Base-by-base conservation (phyloP, 2,329 filamentous ascomycete genomes). In the Xylariomycetidae sp. region DNA sequence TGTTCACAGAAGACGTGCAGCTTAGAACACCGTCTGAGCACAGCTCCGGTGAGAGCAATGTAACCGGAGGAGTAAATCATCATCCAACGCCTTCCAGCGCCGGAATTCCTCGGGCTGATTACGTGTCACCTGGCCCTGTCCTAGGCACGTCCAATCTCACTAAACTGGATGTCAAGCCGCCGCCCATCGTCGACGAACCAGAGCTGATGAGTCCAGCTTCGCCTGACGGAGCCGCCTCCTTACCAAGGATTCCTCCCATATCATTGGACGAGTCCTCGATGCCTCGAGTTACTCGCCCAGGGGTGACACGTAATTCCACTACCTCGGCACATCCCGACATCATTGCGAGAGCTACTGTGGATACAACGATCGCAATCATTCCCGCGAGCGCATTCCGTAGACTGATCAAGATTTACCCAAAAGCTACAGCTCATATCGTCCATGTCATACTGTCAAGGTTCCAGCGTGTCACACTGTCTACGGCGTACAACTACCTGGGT, bases 331-430 rank as follows among this genome's bases (percentile, higher is more conserved):
- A 98, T 61, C 92, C 92, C 9, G 92, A 98, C 53, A 92, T 98
- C 42, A 88, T 98, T 44, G 92, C 90, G n/a, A 77, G 92, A 45
- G 92, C 92, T 5, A 94, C 88, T 12, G 85, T 94, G 16, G 94
- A 98, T 56, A 98, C 92, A 0, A 98, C 94, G 0, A 96, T 98
- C 60, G 92, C 92, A 5, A 94, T 98, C 44, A 98, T 98, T 37
- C 94, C 94, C 2, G 92, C 92, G 1, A 95, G 88, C 55, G 94
- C 92, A 4, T 98, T 98, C 51, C 80, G 88, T 33, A 81, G 94
- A 7, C 69, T 98, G 33, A 98, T 94, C 31, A 80, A 87, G 53
- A 82, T 96, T 16, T 98, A 97, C 50, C 92, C 92, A 8, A 94
- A 94, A 64, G 89, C 94, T 8, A 96, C 92, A 3, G 84, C 92